Evolutionary conservation across 106 monocot species (phyloP).

Genomic region (Agapanthus africanus): DNA sequence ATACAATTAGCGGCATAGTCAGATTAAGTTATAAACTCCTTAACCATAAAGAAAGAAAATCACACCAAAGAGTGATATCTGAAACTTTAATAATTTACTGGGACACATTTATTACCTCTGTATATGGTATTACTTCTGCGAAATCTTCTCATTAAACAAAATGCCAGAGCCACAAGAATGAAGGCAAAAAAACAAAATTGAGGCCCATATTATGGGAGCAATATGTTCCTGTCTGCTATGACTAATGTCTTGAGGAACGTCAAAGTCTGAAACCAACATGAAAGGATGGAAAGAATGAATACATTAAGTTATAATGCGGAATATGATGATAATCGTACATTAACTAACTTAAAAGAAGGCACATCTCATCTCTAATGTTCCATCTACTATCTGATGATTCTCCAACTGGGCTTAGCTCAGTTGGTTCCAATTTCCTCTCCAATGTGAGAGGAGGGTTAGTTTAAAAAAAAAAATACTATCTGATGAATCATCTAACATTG

Average conservation of each 20-base stretch:
- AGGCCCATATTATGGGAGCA: slow-evolving; percentile 12
- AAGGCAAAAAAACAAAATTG: slow-evolving; percentile 18
- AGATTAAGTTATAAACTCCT: not conserved
- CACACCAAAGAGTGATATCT: not conserved
- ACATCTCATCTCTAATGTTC: not conserved
- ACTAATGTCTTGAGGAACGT: slow-evolving; percentile 10
- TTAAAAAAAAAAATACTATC: too few relatives aligned
- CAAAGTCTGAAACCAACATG: slow-evolving; percentile 33
- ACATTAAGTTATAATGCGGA: not conserved
- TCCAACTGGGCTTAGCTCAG: too few relatives aligned
- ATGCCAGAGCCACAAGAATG: slow-evolving; percentile 16
- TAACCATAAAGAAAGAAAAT: not conserved
- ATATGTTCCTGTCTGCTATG: slow-evolving; percentile 8
- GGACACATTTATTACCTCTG: slow-evolving; percentile 29
- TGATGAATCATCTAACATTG: too few relatives aligned
- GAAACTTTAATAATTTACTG: not conserved
- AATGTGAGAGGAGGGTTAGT: too few relatives aligned
- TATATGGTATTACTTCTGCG: slow-evolving; percentile 16
- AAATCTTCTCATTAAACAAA: slow-evolving; percentile 28
- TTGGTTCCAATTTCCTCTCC: too few relatives aligned
- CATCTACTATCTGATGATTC: not conserved
- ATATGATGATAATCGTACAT: not conserved
- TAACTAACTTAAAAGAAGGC: not conserved
- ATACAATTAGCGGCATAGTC: not conserved
- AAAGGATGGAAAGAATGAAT: not conserved